These are phyloP conservation scores for Aureobasidium sp. DNA, from an alignment of 2,329 filamentous ascomycete species.

Conservation along the genomic window DNA sequence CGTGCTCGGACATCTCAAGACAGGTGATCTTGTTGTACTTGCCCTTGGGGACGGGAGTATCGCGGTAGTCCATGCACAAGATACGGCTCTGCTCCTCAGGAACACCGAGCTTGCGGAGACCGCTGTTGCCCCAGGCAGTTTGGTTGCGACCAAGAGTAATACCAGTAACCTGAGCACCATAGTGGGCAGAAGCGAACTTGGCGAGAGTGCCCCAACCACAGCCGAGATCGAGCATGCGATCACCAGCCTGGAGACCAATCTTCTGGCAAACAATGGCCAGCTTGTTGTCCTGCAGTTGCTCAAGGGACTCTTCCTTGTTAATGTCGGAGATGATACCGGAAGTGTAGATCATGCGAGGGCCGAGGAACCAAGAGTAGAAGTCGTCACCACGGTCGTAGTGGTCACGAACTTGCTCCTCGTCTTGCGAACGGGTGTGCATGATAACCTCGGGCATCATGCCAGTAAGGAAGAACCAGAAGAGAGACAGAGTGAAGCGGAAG, in stretches of 20 bases:
- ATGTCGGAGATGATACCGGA: slow-evolving; percentile 88
- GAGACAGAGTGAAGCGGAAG: slow-evolving; percentile 78
- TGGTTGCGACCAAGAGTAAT: slow-evolving; percentile 94
- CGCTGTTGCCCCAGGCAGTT: slow-evolving; percentile 92
- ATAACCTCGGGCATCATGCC: slow-evolving; percentile 85
- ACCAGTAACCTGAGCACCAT: slow-evolving; percentile 77
- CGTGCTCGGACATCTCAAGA: slow-evolving; percentile 98
- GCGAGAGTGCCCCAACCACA: slow-evolving; percentile 97
- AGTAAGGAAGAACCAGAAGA: slow-evolving; percentile 84
- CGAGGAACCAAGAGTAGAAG: slow-evolving; percentile 98
- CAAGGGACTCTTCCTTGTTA: slow-evolving; percentile 79
- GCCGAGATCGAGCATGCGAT: slow-evolving; percentile 85
- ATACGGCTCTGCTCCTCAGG: slow-evolving; percentile 84
- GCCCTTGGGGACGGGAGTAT: slow-evolving; percentile 72
- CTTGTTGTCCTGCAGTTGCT: slow-evolving; percentile 98
- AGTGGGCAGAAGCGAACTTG: slow-evolving; percentile 87
- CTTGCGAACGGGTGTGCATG: slow-evolving; percentile 87
- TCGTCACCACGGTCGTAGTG: slow-evolving; percentile 98
- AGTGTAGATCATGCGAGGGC: slow-evolving; percentile 98
- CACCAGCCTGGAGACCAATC: slow-evolving; percentile 73
- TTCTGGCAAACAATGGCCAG: slow-evolving; percentile 92
- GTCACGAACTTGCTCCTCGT: slow-evolving; percentile 95
- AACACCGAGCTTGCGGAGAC: slow-evolving; percentile 73
- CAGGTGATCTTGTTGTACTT: slow-evolving; percentile 93
- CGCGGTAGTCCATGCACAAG: slow-evolving; percentile 94